Percentiles rank a stretch among this genome's conserved stretches.
These are phyloP conservation scores for Clathrus columnatus DNA, from an alignment of 768 basidiomycete species.

Conservation along the genomic window DNA sequence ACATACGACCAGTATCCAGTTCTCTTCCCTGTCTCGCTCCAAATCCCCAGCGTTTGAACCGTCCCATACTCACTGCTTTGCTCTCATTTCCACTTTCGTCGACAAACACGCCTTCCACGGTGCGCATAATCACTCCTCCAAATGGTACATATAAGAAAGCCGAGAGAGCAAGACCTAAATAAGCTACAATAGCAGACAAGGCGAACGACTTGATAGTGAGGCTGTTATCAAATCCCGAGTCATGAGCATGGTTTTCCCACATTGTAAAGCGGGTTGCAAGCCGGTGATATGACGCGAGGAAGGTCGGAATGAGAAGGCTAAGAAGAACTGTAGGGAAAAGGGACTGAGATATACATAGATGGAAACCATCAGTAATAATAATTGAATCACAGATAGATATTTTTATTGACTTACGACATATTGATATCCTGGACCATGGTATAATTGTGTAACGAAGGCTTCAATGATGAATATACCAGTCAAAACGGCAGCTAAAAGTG, in stretches of 20 bases:
- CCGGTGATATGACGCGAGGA: slow-evolving; percentile 64
- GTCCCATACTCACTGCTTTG: background rate
- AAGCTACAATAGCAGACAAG: slow-evolving; percentile 81
- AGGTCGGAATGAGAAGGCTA: slow-evolving; percentile 66
- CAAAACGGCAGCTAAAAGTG: slow-evolving; percentile 57
- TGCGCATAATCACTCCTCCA: slow-evolving; percentile 72
- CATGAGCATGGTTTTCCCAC: slow-evolving; percentile 89
- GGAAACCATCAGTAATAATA: background rate
- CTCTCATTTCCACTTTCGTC: background rate
- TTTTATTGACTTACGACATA: slow-evolving; percentile 52
- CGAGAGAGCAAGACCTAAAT: slow-evolving; percentile 84
- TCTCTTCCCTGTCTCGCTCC: slow-evolving; percentile 18
- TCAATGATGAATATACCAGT: slow-evolving; percentile 82
- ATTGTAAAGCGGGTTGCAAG: slow-evolving; percentile 62
- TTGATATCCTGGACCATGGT: slow-evolving; percentile 77
- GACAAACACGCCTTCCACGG: slow-evolving; percentile 24
- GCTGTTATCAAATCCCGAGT: slow-evolving; percentile 66
- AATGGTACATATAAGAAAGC: slow-evolving; percentile 96
- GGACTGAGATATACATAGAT: slow-evolving; percentile 33
- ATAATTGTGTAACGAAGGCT: slow-evolving; percentile 82
- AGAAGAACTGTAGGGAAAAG: slow-evolving; percentile 82
- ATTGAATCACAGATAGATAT: background rate
- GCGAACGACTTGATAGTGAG: slow-evolving; percentile 89
- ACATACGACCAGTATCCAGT: slow-evolving; percentile 4
- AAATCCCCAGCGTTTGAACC: slow-evolving; percentile 10